Base-by-base conservation (phyloP, 768 basidiomycete genomes). In the Termitomyces heimii region DNA sequence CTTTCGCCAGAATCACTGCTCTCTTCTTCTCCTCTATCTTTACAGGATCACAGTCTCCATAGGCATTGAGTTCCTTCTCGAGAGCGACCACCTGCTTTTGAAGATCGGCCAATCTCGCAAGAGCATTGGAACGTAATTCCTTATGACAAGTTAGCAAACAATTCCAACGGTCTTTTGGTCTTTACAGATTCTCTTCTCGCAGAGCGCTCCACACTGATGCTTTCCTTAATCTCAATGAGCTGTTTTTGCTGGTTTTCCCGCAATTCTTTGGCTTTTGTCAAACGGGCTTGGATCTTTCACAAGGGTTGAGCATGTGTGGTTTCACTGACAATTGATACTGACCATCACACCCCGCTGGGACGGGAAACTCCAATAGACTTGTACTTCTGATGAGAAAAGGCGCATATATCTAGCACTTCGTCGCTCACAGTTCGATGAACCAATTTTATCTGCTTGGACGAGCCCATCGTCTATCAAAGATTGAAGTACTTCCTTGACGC, bases 321-420 rank as follows among this genome's bases (percentile, higher is more conserved):
- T 44, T 14, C 32, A 29, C 12, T 32, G 45, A 14, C 9, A 16
- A 9, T 51, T n/a, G 26, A 62, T 3, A 34, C 49, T 52, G n/a
- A 94, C 94, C 65, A 85, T 77, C 8, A 87, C 82, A 4, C 94
- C 93, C 46, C 84, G 82, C 57, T 94, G 91, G 1, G 92, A 94
- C 16, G 94, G 94, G 68, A 97, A 96, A 65, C 91, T 91, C 94
- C 94, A 97, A 70, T 92, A 96, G 72, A 95, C 94, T 95, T 59
- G 20, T 46, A 22, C 34, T 34, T 20, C 54, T 51, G 16, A 49
- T 53, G 45, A 58, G 45, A 9, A 18, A 20, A 62, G 26, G 67
- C 35, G 56, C 62, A 71, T 65, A 66, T 52, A 64, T 61, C 35
- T 20, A 47, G 56, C 44, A 8, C 37, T 49, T 54, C 48, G 57